A percentile compares a stretch with the other conserved stretches of the same genome.
Conservation (phyloP, 1,284 basidiomycete species). For the Fistulina hepatica region DNA sequence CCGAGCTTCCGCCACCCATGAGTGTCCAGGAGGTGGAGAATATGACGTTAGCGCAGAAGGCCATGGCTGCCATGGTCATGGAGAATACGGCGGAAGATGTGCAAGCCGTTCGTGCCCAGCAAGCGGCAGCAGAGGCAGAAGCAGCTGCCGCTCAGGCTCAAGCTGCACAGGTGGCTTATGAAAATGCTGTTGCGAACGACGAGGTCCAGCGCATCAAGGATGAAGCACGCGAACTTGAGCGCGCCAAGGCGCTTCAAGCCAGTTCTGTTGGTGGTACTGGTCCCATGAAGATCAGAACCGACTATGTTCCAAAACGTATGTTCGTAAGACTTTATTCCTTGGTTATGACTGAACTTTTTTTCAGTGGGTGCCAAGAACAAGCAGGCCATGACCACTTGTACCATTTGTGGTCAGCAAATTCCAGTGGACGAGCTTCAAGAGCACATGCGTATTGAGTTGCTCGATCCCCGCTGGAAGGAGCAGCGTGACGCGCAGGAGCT, state of each 20-base stretch:
- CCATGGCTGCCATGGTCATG: conserved; percentile 98
- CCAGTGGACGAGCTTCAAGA: conserved; percentile 92
- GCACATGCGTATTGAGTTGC: conserved; percentile 95
- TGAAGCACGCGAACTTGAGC: conserved; percentile 62
- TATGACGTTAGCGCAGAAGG: conserved; percentile 95
- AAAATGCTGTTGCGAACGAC: background rate
- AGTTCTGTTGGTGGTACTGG: conserved; percentile 63
- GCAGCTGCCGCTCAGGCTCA: conserved; percentile 54
- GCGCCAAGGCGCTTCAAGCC: conserved; percentile 70
- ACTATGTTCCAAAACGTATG: conserved; percentile 91
- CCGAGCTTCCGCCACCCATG: conserved; percentile 92
- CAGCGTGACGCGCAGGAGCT: conserved; percentile 81
- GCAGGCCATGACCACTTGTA: conserved; percentile 75
- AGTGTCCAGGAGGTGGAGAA: conserved; percentile 90
- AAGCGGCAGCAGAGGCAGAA: conserved; percentile 71
- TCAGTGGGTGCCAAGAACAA: conserved; percentile 58
- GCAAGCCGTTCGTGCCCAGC: conserved; percentile 66
- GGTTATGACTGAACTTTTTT: conserved; percentile 10
- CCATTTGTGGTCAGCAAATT: conserved; percentile 90
- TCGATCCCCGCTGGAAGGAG: conserved; percentile 97
- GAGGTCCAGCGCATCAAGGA: conserved; percentile 43
- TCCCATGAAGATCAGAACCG: conserved; percentile 94
- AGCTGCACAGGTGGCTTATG: background rate
- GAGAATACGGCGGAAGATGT: conserved; percentile 82
- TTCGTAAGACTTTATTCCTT: conserved; percentile 7